These are phyloP conservation scores for Candida sanyaensis DNA, from an alignment of 1,139 yeast species.

Conservation along the genomic window DNA sequence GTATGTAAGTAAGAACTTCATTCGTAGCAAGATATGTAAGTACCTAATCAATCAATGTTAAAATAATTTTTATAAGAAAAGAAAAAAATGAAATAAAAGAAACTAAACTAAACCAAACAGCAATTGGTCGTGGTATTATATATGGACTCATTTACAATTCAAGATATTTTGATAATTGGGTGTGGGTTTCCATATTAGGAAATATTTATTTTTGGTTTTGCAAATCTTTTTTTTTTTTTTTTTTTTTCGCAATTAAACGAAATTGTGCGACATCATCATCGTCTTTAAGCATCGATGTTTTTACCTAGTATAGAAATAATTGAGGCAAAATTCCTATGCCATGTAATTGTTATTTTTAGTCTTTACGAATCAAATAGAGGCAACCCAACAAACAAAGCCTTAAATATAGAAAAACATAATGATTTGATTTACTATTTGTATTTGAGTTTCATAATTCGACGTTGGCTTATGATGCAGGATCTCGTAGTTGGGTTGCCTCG, in stretches of 20 bases:
- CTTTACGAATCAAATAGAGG: too few species aligned
- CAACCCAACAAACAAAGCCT: too few species aligned
- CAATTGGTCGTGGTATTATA: neutral
- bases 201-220: neutral
- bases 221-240: neutral
- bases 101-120: neutral
- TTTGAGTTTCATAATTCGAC: neutral
- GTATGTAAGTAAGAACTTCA: conserved; percentile 14
- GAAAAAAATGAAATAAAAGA: neutral
- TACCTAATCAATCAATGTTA: neutral
- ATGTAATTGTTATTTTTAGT: neutral
- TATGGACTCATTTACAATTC: neutral
- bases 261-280: neutral
- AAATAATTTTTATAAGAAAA: neutral
- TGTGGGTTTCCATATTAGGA: neutral
- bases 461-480: neutral
- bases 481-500: neutral
- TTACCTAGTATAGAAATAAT: conserved; percentile 1
- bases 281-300: neutral
- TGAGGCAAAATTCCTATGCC: neutral
- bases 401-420: too few species aligned
- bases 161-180: too few species aligned
- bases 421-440: neutral
- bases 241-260: conserved; percentile 2
- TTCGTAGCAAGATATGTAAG: conserved; percentile 4